Evolutionary conservation across 2,329 filamentous ascomycete species (phyloP).

Genomic region (Fusarium protoensiforme): DNA sequence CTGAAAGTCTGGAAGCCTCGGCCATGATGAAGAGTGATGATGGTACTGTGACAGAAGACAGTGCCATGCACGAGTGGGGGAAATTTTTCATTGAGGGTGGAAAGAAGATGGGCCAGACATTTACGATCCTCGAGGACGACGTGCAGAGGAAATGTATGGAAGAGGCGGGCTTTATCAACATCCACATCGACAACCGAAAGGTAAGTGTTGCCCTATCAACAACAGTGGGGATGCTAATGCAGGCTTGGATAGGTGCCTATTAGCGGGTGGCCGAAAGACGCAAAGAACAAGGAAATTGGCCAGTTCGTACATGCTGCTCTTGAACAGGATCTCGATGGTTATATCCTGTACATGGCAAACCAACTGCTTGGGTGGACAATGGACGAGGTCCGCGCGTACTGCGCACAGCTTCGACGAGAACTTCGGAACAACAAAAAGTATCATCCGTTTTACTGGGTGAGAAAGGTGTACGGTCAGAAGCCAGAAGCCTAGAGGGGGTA

Average conservation of each 20-base stretch:
- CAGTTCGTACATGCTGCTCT: constrained; percentile 13
- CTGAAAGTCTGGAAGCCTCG: constrained; percentile 10
- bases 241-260: not conserved
- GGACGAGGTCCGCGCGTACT: constrained; percentile 18
- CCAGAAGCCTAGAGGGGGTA: not conserved
- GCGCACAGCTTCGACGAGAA: constrained; percentile 16
- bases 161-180: constrained; percentile 8
- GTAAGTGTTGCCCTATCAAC: not conserved
- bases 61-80: constrained; percentile 9
- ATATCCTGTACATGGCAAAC: constrained; percentile 22
- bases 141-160: constrained; percentile 6
- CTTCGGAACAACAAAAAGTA: constrained; percentile 12
- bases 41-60: not conserved
- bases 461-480: not conserved
- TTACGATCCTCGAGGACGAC: constrained; percentile 6
- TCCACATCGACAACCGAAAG: constrained; percentile 6
- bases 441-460: constrained; percentile 3
- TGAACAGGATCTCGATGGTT: constrained; percentile 26
- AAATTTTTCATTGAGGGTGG: constrained; percentile 1
- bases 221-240: not conserved
- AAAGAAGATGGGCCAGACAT: constrained; percentile 11
- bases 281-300: constrained; percentile 9
- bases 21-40: constrained; percentile 10
- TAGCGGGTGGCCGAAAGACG: constrained; percentile 20
- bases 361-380: constrained; percentile 13